phyloP scores from a whole-genome alignment of 352 stramenopile species.

The Pythium volutum region DNA sequence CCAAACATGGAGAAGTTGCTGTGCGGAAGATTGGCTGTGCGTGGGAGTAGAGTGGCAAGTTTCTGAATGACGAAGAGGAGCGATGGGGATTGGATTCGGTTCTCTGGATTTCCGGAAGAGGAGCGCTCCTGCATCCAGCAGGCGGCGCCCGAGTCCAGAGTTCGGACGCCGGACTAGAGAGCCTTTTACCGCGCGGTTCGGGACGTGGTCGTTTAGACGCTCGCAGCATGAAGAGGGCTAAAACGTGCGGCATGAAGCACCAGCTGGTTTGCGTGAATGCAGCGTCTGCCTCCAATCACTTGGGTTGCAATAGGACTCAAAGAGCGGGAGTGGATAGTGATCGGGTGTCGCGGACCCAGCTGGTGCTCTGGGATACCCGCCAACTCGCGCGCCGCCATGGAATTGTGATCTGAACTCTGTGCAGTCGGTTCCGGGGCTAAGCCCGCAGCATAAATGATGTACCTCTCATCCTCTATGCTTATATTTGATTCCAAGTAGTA shows the following conservation, averaged over 20 bases:
- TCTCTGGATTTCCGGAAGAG: slow-evolving; percentile 1
- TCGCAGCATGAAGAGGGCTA: background rate
- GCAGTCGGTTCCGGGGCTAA: too few species aligned
- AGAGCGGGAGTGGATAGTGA: background rate
- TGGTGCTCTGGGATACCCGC: slow-evolving; percentile 9
- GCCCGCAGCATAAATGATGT: too few species aligned
- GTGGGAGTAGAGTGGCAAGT: background rate
- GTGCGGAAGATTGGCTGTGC: background rate
- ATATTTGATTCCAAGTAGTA: too few species aligned
- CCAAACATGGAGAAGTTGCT: slow-evolving; percentile 9
- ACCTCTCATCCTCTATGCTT: too few species aligned
- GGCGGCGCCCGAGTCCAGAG: background rate
- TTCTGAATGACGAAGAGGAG: slow-evolving; percentile 10
- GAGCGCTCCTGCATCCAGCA: background rate
- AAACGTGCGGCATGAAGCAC: background rate
- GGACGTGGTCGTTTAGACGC: slow-evolving; percentile 3
- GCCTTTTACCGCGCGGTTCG: too few species aligned
- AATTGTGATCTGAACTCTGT: background rate
- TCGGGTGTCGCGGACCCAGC: slow-evolving; percentile 3
- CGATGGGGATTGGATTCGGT: background rate
- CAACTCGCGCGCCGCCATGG: background rate
- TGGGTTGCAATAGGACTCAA: background rate
- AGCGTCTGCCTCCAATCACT: background rate
- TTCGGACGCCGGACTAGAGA: too few species aligned
- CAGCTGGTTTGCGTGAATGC: slow-evolving; percentile 5